Conservation (phyloP, 805 yeast species). For the Candida pini region DNA sequence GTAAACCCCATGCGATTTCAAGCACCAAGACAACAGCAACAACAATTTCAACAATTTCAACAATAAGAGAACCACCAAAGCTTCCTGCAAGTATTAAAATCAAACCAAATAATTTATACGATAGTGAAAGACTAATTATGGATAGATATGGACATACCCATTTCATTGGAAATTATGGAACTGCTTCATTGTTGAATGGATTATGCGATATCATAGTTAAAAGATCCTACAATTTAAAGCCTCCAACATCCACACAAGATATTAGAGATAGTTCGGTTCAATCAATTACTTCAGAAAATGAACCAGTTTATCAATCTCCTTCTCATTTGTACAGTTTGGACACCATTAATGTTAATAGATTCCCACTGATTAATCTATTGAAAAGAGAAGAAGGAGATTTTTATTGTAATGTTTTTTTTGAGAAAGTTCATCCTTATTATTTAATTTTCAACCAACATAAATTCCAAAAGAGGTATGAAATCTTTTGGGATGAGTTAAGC, state of each 20-base stretch:
- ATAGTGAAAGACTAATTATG: slow-evolving; percentile 33
- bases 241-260: slow-evolving; percentile 31
- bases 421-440: slow-evolving; percentile 39
- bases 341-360: slow-evolving; percentile 27
- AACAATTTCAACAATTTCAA: neutral
- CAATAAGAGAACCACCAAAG: slow-evolving; percentile 3
- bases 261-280: slow-evolving; percentile 29
- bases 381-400: slow-evolving; percentile 31
- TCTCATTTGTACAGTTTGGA: slow-evolving; percentile 29
- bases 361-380: slow-evolving; percentile 34
- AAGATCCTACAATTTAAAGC: slow-evolving; percentile 29
- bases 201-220: slow-evolving; percentile 38
- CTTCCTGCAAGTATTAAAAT: slow-evolving; percentile 19
- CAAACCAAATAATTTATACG: slow-evolving; percentile 16
- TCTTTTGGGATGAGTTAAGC: slow-evolving; percentile 34
- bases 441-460: slow-evolving; percentile 33
- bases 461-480: slow-evolving; percentile 31
- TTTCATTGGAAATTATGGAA: slow-evolving; percentile 42
- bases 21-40: slow-evolving; percentile 1
- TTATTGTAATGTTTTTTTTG: slow-evolving; percentile 35
- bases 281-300: slow-evolving; percentile 30
- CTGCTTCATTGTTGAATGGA: slow-evolving; percentile 38
- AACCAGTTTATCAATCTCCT: slow-evolving; percentile 30
- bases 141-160: slow-evolving; percentile 43
- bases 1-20: neutral